Evolutionary conservation across 495 filamentous ascomycete species (phyloP), one percentile per base, ranked within the genome.

Genomic region (Cryomyces minteri): DNA sequence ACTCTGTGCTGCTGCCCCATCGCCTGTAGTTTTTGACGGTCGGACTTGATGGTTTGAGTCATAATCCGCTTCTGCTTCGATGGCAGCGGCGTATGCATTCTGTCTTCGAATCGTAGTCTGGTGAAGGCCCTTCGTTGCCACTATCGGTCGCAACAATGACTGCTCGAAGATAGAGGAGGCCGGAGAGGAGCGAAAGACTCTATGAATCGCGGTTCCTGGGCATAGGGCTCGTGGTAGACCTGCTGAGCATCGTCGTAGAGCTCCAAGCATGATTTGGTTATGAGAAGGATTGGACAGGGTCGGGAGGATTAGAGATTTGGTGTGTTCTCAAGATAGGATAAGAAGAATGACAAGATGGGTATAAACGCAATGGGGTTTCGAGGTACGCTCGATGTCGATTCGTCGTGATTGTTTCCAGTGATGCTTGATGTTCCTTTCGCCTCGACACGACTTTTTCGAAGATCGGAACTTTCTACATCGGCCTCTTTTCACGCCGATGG

Each of bases 241-340:
- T 40, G 56, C 52, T 25, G 60, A 49, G 38, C 60, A 59, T 61
- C 58, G 54, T 49, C 55, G 48, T 36, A 61, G 30, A 25, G 57
- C 54, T 44, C 43, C 40, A 47, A 54, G 48, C 58, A 61, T 61
- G 32, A 41, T 41, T 7, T 48, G 34, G 34, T 12, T 7, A 37
- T 37, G 34, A 37, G n/a, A n/a, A n/a, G n/a, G n/a, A n/a, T n/a
- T n/a, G n/a, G n/a, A n/a, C n/a, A n/a, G n/a, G n/a, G n/a, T n/a
- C n/a, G n/a, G n/a, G n/a, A n/a, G n/a, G n/a, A n/a, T n/a, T n/a
- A n/a, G n/a, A n/a, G n/a, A n/a, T n/a, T n/a, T n/a, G n/a, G n/a
- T n/a, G n/a, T n/a, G n/a, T n/a, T n/a, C n/a, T n/a, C n/a, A n/a
- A n/a, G n/a, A n/a, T n/a, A n/a, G n/a, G n/a, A n/a, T n/a, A n/a